Evolutionary conservation across 2,329 filamentous ascomycete species (phyloP), one percentile per base, ranked within the genome.

Genomic region (Epichloe sp.): DNA sequence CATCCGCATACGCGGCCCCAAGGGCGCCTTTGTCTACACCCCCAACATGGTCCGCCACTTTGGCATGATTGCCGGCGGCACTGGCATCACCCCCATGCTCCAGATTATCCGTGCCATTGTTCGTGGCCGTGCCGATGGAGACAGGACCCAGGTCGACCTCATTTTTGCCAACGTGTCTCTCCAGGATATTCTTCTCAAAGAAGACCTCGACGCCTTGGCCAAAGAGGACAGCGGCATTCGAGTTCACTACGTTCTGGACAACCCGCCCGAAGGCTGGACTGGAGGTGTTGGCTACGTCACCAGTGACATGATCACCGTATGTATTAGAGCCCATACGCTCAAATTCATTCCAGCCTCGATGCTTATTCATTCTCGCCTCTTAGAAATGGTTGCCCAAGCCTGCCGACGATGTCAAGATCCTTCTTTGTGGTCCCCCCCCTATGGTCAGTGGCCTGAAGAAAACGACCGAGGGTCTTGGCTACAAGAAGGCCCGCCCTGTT

Each of bases 371-470:
- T 38, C 23, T 14, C 35, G 8, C 26, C 34, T 11, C 14, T 19
- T 23, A 54, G 83, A 80, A 86, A 76, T 83, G 77, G 68, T 79
- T 97, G 50, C 89, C 93, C 52, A 82, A 86, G 65, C 82, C 93
- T 19, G 86, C 88, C 51, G 73, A 77, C 53, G 90, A 97, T 63
- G 83, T 95, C 72, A 97, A 97, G 80, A 79, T 98, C 60, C 78
- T 97, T 54, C 78, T 97, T 59, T 98, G 93, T 66, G 93, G 93
- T 51, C 93, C 93, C 53, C 93, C 93, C 93, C 93, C 93, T 93
- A 98, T 98, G 93, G 79, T 97, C 57, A 86, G 85, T 62, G 91
- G 89, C 48, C 85, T 97, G 76, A 98, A 98, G 86, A 97, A 97
- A 79, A 80, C 88, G 6, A 85, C 90, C 48, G 88, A 94, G 71